Conservation (phyloP, 2,329 filamentous ascomycete species). For the Penicillium sp. region DNA sequence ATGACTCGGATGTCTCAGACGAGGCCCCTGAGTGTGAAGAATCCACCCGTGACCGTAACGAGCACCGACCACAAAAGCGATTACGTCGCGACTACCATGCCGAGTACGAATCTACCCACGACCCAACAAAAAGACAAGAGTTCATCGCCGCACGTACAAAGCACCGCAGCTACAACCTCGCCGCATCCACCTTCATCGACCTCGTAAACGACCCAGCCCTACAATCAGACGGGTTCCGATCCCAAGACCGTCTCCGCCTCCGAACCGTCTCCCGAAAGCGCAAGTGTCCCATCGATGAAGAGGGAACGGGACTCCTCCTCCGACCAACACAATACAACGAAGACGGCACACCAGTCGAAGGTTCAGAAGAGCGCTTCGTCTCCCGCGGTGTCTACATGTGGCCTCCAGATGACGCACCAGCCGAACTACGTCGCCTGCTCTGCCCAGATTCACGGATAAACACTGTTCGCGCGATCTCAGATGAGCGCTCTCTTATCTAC, state of each 20-base stretch:
- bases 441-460: conserved; percentile 39
- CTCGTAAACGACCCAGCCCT: conserved; percentile 43
- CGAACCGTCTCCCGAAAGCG: conserved; percentile 46
- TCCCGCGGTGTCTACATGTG: conserved; percentile 43
- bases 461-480: conserved; percentile 35
- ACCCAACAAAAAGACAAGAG: conserved; percentile 31
- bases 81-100: conserved; percentile 40
- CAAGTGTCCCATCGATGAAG: conserved; percentile 39
- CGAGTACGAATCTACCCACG: conserved; percentile 35
- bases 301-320: conserved; percentile 30
- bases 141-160: conserved; percentile 49
- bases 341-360: conserved; percentile 28
- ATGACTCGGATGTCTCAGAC: background rate
- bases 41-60: conserved; percentile 29
- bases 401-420: conserved; percentile 42
- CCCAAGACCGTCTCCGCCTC: conserved; percentile 42
- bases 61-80: conserved; percentile 39
- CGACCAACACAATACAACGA: conserved; percentile 28
- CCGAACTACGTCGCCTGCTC: conserved; percentile 39
- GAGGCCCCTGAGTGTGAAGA: background rate
- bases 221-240: conserved; percentile 25
- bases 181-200: conserved; percentile 44
- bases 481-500: conserved; percentile 45
- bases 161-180: conserved; percentile 43
- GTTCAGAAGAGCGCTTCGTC: conserved; percentile 41